These are phyloP conservation scores for Penicillium olsonii DNA, from an alignment of 2,329 filamentous ascomycete genomes.

Conservation along the genomic window DNA sequence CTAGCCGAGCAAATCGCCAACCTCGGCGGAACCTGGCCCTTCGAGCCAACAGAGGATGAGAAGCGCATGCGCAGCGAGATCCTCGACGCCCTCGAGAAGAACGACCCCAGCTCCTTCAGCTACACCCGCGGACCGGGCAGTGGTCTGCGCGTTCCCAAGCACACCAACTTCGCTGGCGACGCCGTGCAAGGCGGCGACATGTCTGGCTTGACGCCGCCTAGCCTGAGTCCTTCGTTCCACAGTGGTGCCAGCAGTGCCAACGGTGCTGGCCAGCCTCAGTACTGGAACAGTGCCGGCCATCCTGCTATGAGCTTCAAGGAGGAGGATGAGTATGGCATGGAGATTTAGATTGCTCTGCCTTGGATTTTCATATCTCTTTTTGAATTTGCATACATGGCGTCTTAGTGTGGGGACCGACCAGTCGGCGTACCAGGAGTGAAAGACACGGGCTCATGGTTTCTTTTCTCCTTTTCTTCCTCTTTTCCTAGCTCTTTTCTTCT, in stretches of 20 bases:
- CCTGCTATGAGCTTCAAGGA: conserved; percentile 80
- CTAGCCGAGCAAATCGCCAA: conserved; percentile 73
- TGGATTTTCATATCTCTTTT: conserved; percentile 10
- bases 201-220: conserved; percentile 57
- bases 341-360: conserved; percentile 44
- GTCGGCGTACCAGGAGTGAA: conserved; percentile 21
- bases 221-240: conserved; percentile 69
- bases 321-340: conserved; percentile 91
- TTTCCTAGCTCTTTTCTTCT: not conserved
- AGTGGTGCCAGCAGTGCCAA: conserved; percentile 68
- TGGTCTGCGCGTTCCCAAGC: conserved; percentile 85
- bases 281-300: conserved; percentile 53
- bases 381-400: conserved; percentile 34
- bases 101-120: conserved; percentile 71
- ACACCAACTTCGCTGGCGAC: conserved; percentile 89
- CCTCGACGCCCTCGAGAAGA: conserved; percentile 80
- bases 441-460: conserved; percentile 5
- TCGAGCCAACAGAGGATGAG: conserved; percentile 86
- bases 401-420: conserved; percentile 18
- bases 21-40: conserved; percentile 74
- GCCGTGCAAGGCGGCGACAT: conserved; percentile 54
- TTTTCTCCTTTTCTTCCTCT: not conserved
- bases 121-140: conserved; percentile 84
- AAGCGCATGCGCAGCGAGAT: conserved; percentile 94
- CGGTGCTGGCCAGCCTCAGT: conserved; percentile 54